Base-by-base conservation (phyloP, 2,329 filamentous ascomycete genomes). In the Talaromyces piceae region DNA sequence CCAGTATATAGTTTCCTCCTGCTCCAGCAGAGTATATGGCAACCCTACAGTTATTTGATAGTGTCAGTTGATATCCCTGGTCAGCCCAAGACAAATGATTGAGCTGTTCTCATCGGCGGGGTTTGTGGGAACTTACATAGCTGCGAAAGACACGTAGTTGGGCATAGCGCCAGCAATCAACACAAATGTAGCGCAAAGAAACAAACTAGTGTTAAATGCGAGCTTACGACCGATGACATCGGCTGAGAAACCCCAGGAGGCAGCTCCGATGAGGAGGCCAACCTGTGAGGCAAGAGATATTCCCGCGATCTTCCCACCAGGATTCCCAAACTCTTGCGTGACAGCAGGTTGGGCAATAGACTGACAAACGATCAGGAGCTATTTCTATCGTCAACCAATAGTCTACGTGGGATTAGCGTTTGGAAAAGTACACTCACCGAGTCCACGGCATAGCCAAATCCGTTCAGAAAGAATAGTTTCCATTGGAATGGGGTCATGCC, bases 401-500 rank as follows among this genome's bases (percentile, higher is more conserved):
- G 18, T 4, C 3, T 4, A 41, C 18, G 12, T 4, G 23, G 20
- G 23, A 5, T 11, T 12, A 13, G 2, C 8, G 16, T 44, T 2
- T 27, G 12, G 7, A n/a, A 5, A 31, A 18, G 16, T 7, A 25
- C 4, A 43, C 48, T n/a, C n/a, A 50, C 48, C 4, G 48, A 50
- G 28, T 50, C 48, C 1, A 50, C 48, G 18, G 48, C 48, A 55
- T 72, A 77, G 50, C 80, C 80, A 56, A 83, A 83, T 5, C 81
- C 80, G 57, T 82, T 83, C 44, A 84, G 70, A 57, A 77, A 77
- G 64, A 83, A 83, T 0, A 83, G 68, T 62, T 82, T 82, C 62
- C 73, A 71, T 56, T 83, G 80, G 58, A 78, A 82, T 0, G 65
- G 64, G 0, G 80, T 83, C 73, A 79, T 81, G 11, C 80, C 80